Evolutionary conservation across 2,329 filamentous ascomycete genomes (phyloP), one percentile per base, ranked within the genome.

Genomic region (Scytalidium lignicola): DNA sequence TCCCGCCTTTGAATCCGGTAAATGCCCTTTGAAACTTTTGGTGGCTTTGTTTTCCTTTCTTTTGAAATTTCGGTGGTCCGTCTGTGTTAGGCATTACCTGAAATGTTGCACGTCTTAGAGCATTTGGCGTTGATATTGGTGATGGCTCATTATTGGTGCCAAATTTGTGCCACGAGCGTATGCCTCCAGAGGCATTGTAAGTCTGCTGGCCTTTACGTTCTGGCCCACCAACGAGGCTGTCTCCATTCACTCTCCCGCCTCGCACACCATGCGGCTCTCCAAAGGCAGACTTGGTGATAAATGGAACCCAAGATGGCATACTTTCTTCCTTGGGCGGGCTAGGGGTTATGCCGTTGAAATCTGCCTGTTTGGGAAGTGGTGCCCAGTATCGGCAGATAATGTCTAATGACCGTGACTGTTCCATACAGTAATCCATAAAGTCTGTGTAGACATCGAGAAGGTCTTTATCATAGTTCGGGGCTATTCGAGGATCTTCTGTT

Each of bases 341-440:
- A 17, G 32, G 15, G 5, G 4, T 37, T n/a, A 9, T 39, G 3
- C 41, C 41, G 15, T 19, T 19, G 15, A 17, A n/a, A 7, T 43
- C 20, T 29, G 44, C 40, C 5, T 21, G 32, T 17, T 50, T 51
- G 13, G 47, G 42, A 12, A 29, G 28, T 3, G 55, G 55, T 17
- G 56, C 58, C 58, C 58, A 58, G 21, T 54, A 47, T 6, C 55
- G 52, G 22, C 50, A 53, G 0, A 59, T n/a, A 4, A 59, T 55
- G 40, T 59, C 56, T 22, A 60, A 48, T 1, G 54, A 59, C 9
- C 51, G 21, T 1, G 57, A 60, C 2, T 47, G 48, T 9, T 57
- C 54, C 10, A 60, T 53, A 18, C 55, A 58, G 26, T 56, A 60
- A 7, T 59, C 49, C 13, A 59, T 57, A 26, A 60, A 60, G 26